Conservation (phyloP, 208 protist genomes). For the Crithidia mellificae region DNA sequence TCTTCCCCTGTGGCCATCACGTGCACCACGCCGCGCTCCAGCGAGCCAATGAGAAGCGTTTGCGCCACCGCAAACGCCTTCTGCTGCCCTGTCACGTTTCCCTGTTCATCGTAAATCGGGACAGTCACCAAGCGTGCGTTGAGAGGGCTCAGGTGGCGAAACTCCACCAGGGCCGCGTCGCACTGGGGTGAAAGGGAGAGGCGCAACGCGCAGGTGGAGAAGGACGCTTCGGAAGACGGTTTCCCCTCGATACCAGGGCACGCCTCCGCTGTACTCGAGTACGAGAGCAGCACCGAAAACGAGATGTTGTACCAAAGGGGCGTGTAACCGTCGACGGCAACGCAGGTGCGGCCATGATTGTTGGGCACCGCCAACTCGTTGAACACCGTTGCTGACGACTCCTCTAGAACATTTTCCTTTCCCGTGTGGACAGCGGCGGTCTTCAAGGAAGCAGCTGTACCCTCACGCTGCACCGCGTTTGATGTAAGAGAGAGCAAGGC, state of each 20-base stretch:
- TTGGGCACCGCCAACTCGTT: not conserved
- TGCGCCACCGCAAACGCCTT: conserved; percentile 14
- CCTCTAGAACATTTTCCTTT: too few species aligned
- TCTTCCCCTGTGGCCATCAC: not conserved
- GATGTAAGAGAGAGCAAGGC: not conserved
- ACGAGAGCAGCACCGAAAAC: conserved; percentile 42
- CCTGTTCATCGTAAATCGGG: not conserved
- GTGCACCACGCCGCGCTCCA: conserved; percentile 7
- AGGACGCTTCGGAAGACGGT: not conserved
- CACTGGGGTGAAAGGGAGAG: conserved; percentile 24
- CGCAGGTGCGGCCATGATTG: conserved; percentile 22
- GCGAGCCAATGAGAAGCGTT: conserved; percentile 16
- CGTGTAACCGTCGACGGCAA: conserved; percentile 46
- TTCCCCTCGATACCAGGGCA: conserved; percentile 9
- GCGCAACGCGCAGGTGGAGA: conserved; percentile 14
- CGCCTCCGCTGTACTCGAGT: not conserved
- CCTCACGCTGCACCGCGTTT: not conserved
- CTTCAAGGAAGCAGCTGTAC: too few species aligned
- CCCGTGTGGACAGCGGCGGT: too few species aligned
- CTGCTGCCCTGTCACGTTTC: not conserved
- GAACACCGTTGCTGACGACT: too few species aligned
- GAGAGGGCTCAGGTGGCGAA: conserved; percentile 1
- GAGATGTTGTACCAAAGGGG: conserved; percentile 58
- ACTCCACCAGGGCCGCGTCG: conserved; percentile 16
- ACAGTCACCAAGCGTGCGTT: conserved; percentile 1